phyloP scores from a whole-genome alignment of 106 monocot genomes.

The Narthecium ossifragum region DNA sequence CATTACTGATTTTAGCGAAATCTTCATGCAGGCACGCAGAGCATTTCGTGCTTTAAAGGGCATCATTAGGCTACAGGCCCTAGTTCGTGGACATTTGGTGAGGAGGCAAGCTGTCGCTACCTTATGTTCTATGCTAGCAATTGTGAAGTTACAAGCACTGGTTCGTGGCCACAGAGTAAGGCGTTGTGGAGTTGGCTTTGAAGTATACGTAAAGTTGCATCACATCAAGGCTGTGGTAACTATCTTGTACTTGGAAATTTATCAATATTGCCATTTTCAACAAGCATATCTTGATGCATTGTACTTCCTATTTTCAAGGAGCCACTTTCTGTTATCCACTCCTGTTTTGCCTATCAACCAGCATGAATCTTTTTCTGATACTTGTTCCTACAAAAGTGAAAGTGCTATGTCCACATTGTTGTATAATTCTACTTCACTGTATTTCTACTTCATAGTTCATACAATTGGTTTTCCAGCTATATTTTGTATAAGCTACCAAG shows the following conservation, averaged over 20 bases:
- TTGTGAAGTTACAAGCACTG: constrained; percentile 68
- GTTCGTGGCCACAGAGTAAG: constrained; percentile 56
- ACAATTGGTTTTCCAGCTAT: too few relatives aligned
- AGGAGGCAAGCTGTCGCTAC: constrained; percentile 88
- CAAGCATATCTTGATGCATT: not conserved
- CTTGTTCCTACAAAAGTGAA: not conserved
- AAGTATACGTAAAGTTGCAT: constrained; percentile 16
- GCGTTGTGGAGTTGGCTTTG: constrained; percentile 18
- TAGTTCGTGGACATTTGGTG: constrained; percentile 87
- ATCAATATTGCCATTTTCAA: not conserved
- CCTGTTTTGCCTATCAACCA: not conserved
- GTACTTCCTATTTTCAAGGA: not conserved
- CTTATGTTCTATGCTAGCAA: constrained; percentile 42
- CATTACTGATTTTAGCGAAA: not conserved
- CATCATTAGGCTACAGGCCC: constrained; percentile 89
- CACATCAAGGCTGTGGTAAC: constrained; percentile 22
- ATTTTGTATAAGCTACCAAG: too few relatives aligned
- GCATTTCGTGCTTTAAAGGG: constrained; percentile 86
- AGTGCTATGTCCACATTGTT: not conserved
- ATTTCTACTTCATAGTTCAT: too few relatives aligned
- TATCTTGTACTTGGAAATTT: not conserved
- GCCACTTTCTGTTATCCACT: too few relatives aligned
- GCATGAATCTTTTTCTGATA: not conserved
- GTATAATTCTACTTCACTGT: too few relatives aligned
- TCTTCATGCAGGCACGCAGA: constrained; percentile 82